Percentiles rank a stretch among this genome's conserved stretches.
These are phyloP conservation scores for Phoma sp. DNA, from an alignment of 2,329 filamentous ascomycete species.

Conservation along the genomic window DNA sequence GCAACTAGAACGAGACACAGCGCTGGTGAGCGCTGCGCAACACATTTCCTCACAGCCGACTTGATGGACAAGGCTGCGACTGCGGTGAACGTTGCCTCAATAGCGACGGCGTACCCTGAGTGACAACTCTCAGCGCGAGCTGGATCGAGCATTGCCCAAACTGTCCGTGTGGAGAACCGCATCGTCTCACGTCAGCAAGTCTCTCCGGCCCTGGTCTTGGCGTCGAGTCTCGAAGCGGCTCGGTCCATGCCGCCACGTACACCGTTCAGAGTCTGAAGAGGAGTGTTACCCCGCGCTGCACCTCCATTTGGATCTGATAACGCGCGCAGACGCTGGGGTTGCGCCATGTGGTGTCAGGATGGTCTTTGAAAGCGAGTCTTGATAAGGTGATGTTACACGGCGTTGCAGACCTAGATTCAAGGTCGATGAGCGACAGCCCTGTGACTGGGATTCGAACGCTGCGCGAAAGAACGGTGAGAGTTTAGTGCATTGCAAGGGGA, in stretches of 20 bases:
- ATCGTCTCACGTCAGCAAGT: constrained; percentile 1
- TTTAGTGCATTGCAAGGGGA: not conserved
- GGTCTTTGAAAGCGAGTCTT: constrained; percentile 22
- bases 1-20: no score
- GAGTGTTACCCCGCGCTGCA: constrained; percentile 13
- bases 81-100: not conserved
- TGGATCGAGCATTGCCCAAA: no score
- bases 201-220: not conserved
- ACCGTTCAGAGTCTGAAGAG: constrained; percentile 3
- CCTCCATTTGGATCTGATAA: constrained; percentile 5
- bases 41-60: not conserved
- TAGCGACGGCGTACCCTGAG: no score
- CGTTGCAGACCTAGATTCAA: not conserved
- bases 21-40: no score
- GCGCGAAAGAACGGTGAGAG: not conserved
- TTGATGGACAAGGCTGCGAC: not conserved
- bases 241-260: constrained; percentile 21
- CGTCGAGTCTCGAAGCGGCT: constrained; percentile 10
- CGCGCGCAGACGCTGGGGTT: constrained; percentile 1
- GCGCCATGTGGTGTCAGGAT: constrained; percentile 18
- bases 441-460: not conserved
- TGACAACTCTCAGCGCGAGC: no score
- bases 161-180: not conserved
- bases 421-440: not conserved
- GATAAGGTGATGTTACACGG: constrained; percentile 8